Base-by-base conservation (phyloP, 768 basidiomycete species). In the Mycena floridula region DNA sequence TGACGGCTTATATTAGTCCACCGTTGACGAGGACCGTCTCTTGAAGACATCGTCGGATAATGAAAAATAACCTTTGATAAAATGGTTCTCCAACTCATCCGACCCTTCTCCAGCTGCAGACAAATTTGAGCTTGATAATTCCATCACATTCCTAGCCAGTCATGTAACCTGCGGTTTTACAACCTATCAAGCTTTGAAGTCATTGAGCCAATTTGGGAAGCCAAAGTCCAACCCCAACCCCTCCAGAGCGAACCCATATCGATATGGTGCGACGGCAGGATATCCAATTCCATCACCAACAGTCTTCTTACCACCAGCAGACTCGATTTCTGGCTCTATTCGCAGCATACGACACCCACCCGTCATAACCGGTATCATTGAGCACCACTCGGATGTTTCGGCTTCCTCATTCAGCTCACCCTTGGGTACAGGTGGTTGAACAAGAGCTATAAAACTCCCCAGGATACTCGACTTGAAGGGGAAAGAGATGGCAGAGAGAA, bases 281-380 rank as follows among this genome's bases (percentile, higher is more conserved):
- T 59, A 62, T 20, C 50, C 50, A 9, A 45, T 42, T 2, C 59
- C 56, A 43, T 62, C 56, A 32, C 59, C 61, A 18, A 60, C 40
- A 8, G 35, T 28, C 25, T 40, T 40, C 12, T 46, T n/a, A 9
- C 41, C 41, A 21, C 40, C 46, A 9, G 15, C 45, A 30, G 8
- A 13, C 16, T 8, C 16, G 22, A 56, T 37, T 9, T 39, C 52
- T 18, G 57, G 55, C 3, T 42, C 43, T 12, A 58, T 24, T 15
- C 32, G 42, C n/a, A n/a, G 40, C 42, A 40, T 50, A 22, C 9
- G 50, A 53, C 12, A 42, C 35, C 5, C 41, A 41, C 1, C 61
- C 59, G 27, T 54, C 15, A 54, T 7, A 2, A 50, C 12, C 2
- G 55, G 54, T 5, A 11, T 25, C 5, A 57, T 21, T 3, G 48